Evolutionary conservation across 768 basidiomycete species (phyloP).

Genomic region (Pisolithus marmoratus): DNA sequence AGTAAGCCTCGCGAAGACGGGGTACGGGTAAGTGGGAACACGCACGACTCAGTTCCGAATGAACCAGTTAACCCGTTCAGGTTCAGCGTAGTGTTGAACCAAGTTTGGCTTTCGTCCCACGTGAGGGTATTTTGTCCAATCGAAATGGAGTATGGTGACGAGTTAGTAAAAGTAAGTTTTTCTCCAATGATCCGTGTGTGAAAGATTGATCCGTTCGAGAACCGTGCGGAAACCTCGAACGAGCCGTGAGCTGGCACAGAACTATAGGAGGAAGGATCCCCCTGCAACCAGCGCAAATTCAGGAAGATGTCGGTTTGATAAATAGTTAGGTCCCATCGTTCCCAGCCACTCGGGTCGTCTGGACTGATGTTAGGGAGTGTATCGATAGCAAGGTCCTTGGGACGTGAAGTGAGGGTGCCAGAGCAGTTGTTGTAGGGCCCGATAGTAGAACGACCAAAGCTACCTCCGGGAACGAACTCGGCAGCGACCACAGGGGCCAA

Average conservation of each 20-base stretch:
- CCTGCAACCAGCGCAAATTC: conserved; percentile 10
- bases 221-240: conserved; percentile 9
- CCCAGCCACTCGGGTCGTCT: conserved; percentile 1
- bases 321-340: conserved; percentile 9
- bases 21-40: background rate
- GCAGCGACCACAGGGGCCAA: background rate
- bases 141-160: conserved; percentile 8
- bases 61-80: conserved; percentile 5
- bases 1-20: background rate
- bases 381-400: conserved; percentile 5
- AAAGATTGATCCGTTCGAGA: conserved; percentile 6
- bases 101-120: conserved; percentile 11
- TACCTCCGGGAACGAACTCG: conserved; percentile 4
- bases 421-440: conserved; percentile 15
- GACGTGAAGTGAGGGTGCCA: conserved; percentile 3
- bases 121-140: conserved; percentile 8
- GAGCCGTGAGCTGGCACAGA: conserved; percentile 2
- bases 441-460: conserved; percentile 7
- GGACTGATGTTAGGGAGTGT: conserved; percentile 11
- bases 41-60: conserved; percentile 6
- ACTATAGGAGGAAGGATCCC: conserved; percentile 2
- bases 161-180: conserved; percentile 7
- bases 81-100: conserved; percentile 10
- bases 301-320: conserved; percentile 10
- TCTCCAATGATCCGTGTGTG: conserved; percentile 1